Evolutionary conservation across 176 grass and related monocot species (phyloP).

Genomic region (Cenchrus purpureus): DNA sequence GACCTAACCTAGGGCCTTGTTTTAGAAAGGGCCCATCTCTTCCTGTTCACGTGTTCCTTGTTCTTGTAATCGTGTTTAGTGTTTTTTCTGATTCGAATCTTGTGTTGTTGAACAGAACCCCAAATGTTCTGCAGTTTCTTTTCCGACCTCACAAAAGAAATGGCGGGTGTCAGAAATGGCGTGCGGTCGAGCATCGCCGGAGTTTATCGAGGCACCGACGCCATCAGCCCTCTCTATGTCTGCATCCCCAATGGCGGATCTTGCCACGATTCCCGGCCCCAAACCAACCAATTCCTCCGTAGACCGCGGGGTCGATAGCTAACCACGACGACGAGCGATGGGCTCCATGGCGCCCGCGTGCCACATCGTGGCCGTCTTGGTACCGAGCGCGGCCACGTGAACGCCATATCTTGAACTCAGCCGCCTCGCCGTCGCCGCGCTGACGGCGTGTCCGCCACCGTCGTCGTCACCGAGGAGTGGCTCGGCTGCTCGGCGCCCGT

Average conservation of each 20-base stretch:
- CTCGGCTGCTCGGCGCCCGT: slow-evolving; percentile 48
- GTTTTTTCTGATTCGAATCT: neutral
- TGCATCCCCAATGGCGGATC: slow-evolving; percentile 9
- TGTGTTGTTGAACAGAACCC: neutral
- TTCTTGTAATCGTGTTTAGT: no score
- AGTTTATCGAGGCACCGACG: neutral
- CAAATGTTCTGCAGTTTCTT: neutral
- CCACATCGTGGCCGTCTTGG: slow-evolving; percentile 58
- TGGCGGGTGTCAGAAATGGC: neutral
- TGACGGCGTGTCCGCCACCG: slow-evolving; percentile 30
- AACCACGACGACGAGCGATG: neutral
- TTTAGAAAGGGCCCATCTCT: neutral
- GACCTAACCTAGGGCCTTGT: neutral
- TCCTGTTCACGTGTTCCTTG: neutral
- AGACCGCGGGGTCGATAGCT: neutral
- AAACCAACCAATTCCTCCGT: neutral
- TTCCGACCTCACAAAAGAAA: neutral
- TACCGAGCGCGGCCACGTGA: slow-evolving; percentile 76
- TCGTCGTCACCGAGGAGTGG: slow-evolving; percentile 62
- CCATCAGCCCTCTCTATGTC: neutral
- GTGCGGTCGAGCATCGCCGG: neutral
- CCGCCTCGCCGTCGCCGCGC: slow-evolving; percentile 47
- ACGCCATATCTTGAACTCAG: slow-evolving; percentile 71
- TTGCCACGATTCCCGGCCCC: neutral
- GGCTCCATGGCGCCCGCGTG: neutral